A percentile compares a stretch with the other conserved stretches of the same genome.
Evolutionary conservation across 202 grass and related monocot species (phyloP).

Genomic region (Panicum hallii): DNA sequence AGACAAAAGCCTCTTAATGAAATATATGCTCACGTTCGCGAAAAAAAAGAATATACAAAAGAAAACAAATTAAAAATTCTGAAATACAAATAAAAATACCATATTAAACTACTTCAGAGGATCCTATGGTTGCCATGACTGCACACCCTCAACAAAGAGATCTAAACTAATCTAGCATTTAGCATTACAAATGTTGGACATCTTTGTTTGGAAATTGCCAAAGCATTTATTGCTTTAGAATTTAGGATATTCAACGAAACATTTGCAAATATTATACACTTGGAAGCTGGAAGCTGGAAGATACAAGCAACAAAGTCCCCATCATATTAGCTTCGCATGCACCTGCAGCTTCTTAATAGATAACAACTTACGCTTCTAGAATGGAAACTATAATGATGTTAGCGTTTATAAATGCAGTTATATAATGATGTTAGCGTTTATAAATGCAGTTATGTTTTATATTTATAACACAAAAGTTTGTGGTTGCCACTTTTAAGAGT

Average conservation of each 20-base stretch:
- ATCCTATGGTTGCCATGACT: neutral
- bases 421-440: neutral
- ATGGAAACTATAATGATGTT: neutral
- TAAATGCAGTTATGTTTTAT: neutral
- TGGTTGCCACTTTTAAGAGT: neutral
- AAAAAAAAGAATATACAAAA: neutral
- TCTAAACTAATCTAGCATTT: constrained; percentile 1
- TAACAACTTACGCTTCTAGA: neutral
- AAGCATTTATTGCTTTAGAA: neutral
- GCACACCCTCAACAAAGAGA: neutral
- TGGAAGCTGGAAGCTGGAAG: constrained; percentile 11
- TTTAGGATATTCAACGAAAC: neutral
- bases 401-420: neutral
- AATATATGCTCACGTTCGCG: too few species aligned
- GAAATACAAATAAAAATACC: neutral
- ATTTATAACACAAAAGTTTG: neutral
- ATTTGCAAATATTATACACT: neutral
- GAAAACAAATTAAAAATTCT: neutral
- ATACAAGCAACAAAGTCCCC: constrained; percentile 7
- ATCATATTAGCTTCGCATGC: constrained; percentile 14
- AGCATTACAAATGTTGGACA: neutral
- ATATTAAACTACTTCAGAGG: neutral
- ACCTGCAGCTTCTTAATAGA: neutral
- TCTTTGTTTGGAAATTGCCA: neutral
- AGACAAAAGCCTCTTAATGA: neutral